Evolutionary conservation across 2,329 filamentous ascomycete species (phyloP), one percentile per base, ranked within the genome.

Genomic region (Fusarium luffae): DNA sequence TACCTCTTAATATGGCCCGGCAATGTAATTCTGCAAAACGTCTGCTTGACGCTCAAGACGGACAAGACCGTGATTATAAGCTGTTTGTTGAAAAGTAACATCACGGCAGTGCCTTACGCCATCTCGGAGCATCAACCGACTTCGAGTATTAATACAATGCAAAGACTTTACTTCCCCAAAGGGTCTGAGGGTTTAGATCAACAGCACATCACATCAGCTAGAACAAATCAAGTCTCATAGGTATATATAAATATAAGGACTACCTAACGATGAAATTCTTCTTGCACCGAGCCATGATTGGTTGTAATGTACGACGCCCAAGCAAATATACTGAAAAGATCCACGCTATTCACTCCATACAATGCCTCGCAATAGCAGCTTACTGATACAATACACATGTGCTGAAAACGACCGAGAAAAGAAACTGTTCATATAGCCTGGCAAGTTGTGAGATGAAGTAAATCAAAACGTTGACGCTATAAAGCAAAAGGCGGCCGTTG

Each of bases 291-390:
- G 43, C 46, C 40, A 60, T 54, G 40, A 47, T 34, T 25, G 34
- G n/a, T 42, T 28, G 23, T 21, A 42, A 28, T n/a, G 32, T 54
- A 43, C 19, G 54, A 68, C 48, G 42, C 30, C 51, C 34, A 66
- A 52, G 40, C 37, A 64, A 27, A 41, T 60, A 51, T 54, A 32
- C 41, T 28, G 23, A 46, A 64, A 54, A 47, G 37, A 47, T 51
- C n/a, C 41, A 71, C 55, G 54, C 68, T 65, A 55, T 47, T 57
- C 48, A 55, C 68, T 71, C 65, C 69, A 32, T 63, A 55, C 54
- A 44, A 71, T 71, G 68, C 68, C 50, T 57, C 62, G 65, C 48
- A 23, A 66, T 71, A 58, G 48, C 28, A 64, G 61, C 66, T 57
- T 54, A 37, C 67, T 52, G 32, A 65, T 58, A 66, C 37, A 37